These are phyloP conservation scores for Flaveria bidentis DNA, from an alignment of 129 eudicot genomes.

Conservation along the genomic window DNA sequence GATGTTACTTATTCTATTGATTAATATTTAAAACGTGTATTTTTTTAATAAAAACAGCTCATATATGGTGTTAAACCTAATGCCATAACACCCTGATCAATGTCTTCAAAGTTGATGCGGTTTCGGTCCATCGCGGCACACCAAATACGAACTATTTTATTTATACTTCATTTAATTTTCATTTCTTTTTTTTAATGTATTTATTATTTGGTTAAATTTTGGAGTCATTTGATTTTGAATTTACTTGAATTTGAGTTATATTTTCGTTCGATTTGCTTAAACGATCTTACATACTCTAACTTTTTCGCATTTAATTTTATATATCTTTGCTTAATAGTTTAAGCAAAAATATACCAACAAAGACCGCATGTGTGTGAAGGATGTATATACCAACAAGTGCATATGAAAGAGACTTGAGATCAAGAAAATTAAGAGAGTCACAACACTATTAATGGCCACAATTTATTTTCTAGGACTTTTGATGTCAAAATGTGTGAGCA, in stretches of 20 bases:
- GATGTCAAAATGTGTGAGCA: constrained; percentile 25
- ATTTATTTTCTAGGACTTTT: constrained; percentile 8
- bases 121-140: constrained; percentile 20
- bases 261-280: neutral
- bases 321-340: constrained; percentile 25
- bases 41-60: constrained; percentile 22
- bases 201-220: too few species aligned
- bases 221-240: neutral
- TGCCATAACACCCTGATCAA: constrained; percentile 20
- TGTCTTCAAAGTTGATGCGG: constrained; percentile 19
- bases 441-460: constrained; percentile 28
- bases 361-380: constrained; percentile 37
- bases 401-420: constrained; percentile 28
- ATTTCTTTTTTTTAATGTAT: neutral
- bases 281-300: neutral
- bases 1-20: neutral
- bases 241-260: neutral
- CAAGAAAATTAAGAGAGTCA: constrained; percentile 26
- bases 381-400: constrained; percentile 18
- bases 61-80: constrained; percentile 23
- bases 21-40: constrained; percentile 1
- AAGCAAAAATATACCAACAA: too few species aligned
- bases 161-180: neutral
- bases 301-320: neutral
- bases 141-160: neutral